Percentiles rank a stretch among this genome's conserved stretches.
These are phyloP conservation scores for Bonia amplexicaulis DNA, from an alignment of 176 grass and related monocot genomes.

Conservation along the genomic window DNA sequence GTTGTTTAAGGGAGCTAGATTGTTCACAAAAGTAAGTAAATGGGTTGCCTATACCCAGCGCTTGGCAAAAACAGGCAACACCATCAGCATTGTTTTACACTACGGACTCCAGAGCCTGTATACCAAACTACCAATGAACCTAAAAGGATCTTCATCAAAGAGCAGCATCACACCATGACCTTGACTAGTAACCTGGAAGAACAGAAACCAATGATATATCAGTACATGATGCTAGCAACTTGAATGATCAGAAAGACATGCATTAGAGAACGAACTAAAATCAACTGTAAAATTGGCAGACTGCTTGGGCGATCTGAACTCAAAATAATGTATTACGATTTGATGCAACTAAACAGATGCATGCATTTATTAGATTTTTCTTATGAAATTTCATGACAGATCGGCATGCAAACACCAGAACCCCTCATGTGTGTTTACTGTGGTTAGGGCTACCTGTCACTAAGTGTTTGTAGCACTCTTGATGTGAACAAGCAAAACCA, in stretches of 20 bases:
- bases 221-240: background rate
- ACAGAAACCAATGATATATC: background rate
- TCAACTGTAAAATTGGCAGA: background rate
- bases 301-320: background rate
- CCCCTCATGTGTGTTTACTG: background rate
- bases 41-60: background rate
- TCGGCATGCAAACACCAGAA: conserved; percentile 12
- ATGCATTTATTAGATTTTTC: background rate
- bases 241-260: background rate
- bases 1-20: background rate
- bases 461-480: background rate
- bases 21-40: background rate
- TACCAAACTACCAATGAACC: conserved; percentile 25
- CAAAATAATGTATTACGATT: background rate
- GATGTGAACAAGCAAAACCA: background rate
- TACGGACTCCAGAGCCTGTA: conserved; percentile 3
- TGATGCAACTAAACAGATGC: background rate
- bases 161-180: conserved; percentile 3
- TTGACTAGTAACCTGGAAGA: conserved; percentile 24
- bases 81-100: background rate
- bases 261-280: background rate
- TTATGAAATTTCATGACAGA: background rate
- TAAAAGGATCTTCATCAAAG: conserved; percentile 8
- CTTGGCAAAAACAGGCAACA: background rate
- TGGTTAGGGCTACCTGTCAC: background rate